Percentiles rank a stretch among this genome's conserved stretches.
These are phyloP conservation scores for Solanum chilense DNA, from an alignment of 257 asterid species.

Conservation along the genomic window DNA sequence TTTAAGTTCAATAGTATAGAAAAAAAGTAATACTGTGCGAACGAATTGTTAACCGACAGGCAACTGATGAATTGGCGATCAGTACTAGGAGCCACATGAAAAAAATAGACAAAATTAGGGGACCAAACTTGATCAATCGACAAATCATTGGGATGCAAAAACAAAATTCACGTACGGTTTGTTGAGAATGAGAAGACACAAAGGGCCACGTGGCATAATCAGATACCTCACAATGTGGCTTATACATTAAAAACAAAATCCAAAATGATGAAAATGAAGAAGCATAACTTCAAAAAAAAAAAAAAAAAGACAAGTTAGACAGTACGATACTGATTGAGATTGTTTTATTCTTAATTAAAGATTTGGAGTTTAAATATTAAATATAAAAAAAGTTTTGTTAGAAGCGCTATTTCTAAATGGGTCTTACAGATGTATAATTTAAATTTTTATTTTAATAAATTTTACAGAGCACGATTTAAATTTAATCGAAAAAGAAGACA, in stretches of 20 bases:
- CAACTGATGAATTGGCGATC: neutral
- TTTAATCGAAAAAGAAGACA: no score
- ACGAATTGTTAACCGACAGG: neutral
- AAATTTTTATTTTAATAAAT: no score
- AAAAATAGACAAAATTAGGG: neutral
- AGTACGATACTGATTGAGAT: fast-evolving
- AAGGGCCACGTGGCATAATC: neutral
- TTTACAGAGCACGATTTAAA: fast-evolving
- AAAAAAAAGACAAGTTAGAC: neutral
- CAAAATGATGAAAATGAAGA: neutral
- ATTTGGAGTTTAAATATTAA: fast-evolving
- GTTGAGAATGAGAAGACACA: neutral
- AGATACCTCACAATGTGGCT: neutral
- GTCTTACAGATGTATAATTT: no score
- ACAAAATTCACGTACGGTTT: neutral
- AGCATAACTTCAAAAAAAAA: neutral
- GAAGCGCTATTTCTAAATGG: fast-evolving
- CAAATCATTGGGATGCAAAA: neutral
- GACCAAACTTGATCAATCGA: neutral
- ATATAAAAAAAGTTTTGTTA: fast-evolving
- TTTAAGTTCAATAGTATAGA: neutral
- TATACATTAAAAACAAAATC: neutral
- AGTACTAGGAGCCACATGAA: neutral
- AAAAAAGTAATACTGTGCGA: neutral
- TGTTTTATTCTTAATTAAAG: no score